Evolutionary conservation across 352 stramenopile genomes (phyloP).

Genomic region (Saprolegnia diclina): DNA sequence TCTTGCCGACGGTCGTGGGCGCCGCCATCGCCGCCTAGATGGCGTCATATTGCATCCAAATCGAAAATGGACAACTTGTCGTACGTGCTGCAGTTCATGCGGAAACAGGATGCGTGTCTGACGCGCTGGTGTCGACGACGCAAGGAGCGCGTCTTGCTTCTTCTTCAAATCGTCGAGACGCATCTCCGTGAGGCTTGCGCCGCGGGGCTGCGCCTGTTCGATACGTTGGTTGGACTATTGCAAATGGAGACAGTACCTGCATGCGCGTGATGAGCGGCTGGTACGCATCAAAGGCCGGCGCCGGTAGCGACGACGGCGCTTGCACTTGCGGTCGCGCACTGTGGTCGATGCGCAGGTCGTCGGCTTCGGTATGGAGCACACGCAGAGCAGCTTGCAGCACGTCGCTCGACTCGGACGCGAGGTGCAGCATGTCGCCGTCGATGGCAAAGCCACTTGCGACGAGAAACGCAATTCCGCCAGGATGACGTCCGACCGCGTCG

Average conservation of each 20-base stretch:
- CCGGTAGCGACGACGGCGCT: conserved; percentile 33
- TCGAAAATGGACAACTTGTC: conserved; percentile 10
- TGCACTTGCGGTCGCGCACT: conserved; percentile 46
- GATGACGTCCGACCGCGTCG: conserved; percentile 54
- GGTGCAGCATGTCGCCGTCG: conserved; percentile 46
- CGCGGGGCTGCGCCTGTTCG: conserved; percentile 67
- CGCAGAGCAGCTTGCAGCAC: conserved; percentile 47
- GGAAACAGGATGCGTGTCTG: conserved; percentile 55
- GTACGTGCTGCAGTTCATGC: conserved; percentile 5
- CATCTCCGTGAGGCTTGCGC: conserved; percentile 69
- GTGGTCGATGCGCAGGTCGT: conserved; percentile 60
- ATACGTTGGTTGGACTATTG: neutral
- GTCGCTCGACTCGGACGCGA: conserved; percentile 33
- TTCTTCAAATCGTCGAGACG: conserved; percentile 66
- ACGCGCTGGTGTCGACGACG: conserved; percentile 50
- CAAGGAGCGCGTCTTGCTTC: conserved; percentile 67
- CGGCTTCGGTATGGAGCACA: conserved; percentile 63
- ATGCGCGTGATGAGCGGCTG: conserved; percentile 79
- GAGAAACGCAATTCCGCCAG: conserved; percentile 70
- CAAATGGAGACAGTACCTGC: conserved; percentile 39
- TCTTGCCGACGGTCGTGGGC: conserved; percentile 20
- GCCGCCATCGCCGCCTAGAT: neutral
- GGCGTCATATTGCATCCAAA: no score
- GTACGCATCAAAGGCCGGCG: conserved; percentile 64
- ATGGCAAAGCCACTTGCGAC: conserved; percentile 58